Evolutionary conservation across 768 basidiomycete genomes (phyloP), one percentile per base, ranked within the genome.

Genomic region (Boletus rubescentipes): DNA sequence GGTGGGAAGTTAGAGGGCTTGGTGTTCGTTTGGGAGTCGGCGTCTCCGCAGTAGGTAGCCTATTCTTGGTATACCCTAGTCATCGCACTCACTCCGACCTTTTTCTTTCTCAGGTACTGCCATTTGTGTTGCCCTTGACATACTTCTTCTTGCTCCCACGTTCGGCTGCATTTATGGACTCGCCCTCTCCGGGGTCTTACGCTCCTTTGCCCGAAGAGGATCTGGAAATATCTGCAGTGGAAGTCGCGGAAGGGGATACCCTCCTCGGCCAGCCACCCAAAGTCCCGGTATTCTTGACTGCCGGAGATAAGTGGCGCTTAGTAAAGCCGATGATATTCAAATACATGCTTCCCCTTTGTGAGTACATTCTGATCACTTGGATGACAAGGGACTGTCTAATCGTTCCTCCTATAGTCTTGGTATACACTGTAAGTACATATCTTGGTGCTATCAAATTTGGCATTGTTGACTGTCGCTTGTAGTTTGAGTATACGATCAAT

Each of bases 271-370:
- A 58, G 18, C 62, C 69, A 37, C 70, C 77, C 4, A 80, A 80
- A 62, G 66, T 72, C 41, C 74, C 72, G 2, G 74, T 83, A 5
- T 71, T 83, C 5, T 71, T 97, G n/a, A 77, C 84, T 3, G 73
- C 77, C 1, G 70, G 64, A 31, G 93, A 97, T 57, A 98, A 98
- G 73, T 83, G 91, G 81, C 72, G 75, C 23, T 74, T 99, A 6
- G 86, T 91, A 45, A 84, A 79, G 64, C 95, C 96, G 5, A 72
- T 98, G 58, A 67, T 97, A 35, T 51, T 79, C 47, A 84, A 81
- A 58, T 98, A 92, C 67, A 98, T 98, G 95, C 63, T 94, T n/a
- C 95, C 94, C 4, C 73, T 99, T 38, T 91, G 91, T 92, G 60
- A 75, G 91, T 80, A 4, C n/a, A n/a, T n/a, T n/a, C n/a, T n/a